Evolutionary conservation across 139 green algal genomes (phyloP).

Genomic region (Picochlorum sp.): DNA sequence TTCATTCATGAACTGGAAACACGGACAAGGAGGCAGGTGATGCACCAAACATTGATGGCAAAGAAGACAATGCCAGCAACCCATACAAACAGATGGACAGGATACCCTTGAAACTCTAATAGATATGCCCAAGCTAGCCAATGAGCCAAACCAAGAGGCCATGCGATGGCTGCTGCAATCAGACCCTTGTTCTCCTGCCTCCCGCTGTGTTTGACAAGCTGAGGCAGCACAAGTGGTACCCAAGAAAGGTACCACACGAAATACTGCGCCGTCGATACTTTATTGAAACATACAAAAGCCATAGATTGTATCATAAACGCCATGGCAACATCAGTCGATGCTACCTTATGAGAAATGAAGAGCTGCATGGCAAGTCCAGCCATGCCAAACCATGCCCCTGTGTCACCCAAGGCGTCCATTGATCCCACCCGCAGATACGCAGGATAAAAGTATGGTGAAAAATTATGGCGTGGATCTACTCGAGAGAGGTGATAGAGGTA

Average conservation of each 20-base stretch:
- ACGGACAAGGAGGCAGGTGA: not conserved
- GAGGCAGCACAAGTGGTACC: slow-evolving; percentile 61
- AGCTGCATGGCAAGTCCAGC: slow-evolving; percentile 3
- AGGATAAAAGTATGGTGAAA: slow-evolving; percentile 78
- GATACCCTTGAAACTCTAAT: slow-evolving; percentile 44
- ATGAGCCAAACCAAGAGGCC: slow-evolving; percentile 50
- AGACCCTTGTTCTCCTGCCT: slow-evolving; percentile 15
- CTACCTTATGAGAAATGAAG: slow-evolving; percentile 15
- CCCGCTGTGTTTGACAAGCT: slow-evolving; percentile 14
- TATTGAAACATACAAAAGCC: slow-evolving; percentile 89
- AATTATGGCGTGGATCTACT: slow-evolving; percentile 87
- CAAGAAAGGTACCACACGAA: slow-evolving; percentile 95
- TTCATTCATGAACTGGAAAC: not conserved
- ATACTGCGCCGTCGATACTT: slow-evolving; percentile 87
- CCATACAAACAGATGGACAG: slow-evolving; percentile 55
- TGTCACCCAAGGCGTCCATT: not conserved
- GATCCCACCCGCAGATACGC: slow-evolving; percentile 53
- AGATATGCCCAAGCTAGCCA: slow-evolving; percentile 73
- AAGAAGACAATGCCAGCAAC: slow-evolving; percentile 47
- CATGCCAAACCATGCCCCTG: not conserved
- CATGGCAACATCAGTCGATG: slow-evolving; percentile 30
- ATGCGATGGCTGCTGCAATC: slow-evolving; percentile 16
- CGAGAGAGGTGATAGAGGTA: slow-evolving; percentile 76
- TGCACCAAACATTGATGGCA: slow-evolving; percentile 36
- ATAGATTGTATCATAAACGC: slow-evolving; percentile 63